Percentiles rank a stretch among this genome's conserved stretches.
phyloP scores from a whole-genome alignment of 495 filamentous ascomycete species.

The Viridothelium virens region DNA sequence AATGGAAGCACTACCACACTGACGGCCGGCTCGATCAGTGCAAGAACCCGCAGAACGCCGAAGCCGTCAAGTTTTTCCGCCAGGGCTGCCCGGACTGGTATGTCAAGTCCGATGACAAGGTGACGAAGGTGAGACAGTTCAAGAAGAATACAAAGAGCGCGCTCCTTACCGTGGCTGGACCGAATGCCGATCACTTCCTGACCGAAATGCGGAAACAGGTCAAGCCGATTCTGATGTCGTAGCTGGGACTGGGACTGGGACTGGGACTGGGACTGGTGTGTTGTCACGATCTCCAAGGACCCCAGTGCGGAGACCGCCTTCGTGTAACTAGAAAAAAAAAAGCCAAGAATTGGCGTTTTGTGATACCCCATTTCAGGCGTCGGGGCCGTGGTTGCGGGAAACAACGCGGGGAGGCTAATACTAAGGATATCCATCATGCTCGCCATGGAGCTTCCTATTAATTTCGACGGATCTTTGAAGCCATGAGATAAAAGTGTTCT shows the following conservation, averaged over 20 bases:
- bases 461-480: too few relatives aligned
- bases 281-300: neutral
- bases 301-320: too few relatives aligned
- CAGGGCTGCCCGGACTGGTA: neutral
- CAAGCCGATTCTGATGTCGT: neutral
- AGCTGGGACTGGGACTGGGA: too few relatives aligned
- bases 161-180: neutral
- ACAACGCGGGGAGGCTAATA: too few relatives aligned
- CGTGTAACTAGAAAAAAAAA: too few relatives aligned
- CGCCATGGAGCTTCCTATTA: too few relatives aligned
- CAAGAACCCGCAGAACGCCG: slow-evolving; percentile 4
- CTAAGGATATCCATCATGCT: too few relatives aligned
- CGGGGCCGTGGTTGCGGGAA: too few relatives aligned
- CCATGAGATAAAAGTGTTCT: too few relatives aligned
- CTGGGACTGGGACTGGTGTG: neutral
- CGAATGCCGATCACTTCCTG: neutral
- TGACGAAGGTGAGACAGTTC: neutral
- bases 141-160: neutral
- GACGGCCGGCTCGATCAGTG: slow-evolving; percentile 12
- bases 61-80: slow-evolving; percentile 3
- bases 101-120: neutral
- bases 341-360: too few relatives aligned
- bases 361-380: too few relatives aligned
- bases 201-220: neutral
- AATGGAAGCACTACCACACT: neutral